phyloP scores from a whole-genome alignment of 208 protist species.

The Kentomonas sorsogonicus region DNA sequence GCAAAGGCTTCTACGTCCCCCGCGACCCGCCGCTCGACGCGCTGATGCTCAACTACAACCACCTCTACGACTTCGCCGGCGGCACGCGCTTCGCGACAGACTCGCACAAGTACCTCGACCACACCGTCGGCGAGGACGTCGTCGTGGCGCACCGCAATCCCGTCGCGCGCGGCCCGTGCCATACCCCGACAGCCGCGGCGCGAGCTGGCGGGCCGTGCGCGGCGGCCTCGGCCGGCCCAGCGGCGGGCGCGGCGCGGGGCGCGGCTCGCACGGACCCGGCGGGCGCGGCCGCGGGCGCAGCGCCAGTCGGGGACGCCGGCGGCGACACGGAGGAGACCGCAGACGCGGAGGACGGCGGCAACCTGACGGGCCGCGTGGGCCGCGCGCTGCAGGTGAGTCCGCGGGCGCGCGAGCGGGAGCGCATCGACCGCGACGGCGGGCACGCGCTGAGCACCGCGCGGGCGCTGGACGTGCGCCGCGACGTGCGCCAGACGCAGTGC shows the following conservation, averaged over 20 bases:
- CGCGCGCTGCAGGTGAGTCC: conserved; percentile 5
- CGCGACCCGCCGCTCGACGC: conserved; percentile 41
- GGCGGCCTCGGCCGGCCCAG: no score
- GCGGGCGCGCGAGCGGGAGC: conserved; percentile 18
- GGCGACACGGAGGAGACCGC: background rate
- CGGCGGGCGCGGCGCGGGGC: no score
- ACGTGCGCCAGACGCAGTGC: conserved; percentile 43
- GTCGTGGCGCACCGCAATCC: no score
- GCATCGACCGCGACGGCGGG: conserved; percentile 24
- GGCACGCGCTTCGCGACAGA: conserved; percentile 56
- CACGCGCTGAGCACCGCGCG: conserved; percentile 46
- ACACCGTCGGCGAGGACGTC: no score
- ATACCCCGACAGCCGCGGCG: no score
- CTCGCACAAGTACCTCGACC: conserved; percentile 4
- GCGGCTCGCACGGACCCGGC: no score
- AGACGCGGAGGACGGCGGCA: background rate
- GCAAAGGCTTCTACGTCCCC: conserved; percentile 81
- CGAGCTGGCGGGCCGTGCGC: no score
- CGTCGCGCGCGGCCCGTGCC: no score
- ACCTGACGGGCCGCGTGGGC: background rate
- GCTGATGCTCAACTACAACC: conserved; percentile 71
- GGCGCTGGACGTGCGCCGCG: conserved; percentile 37
- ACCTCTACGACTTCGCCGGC: conserved; percentile 77
- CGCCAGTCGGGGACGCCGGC: background rate
- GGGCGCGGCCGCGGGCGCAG: conserved; percentile 1